Percentiles rank a stretch among this genome's conserved stretches.
Evolutionary conservation across 306 rosid species (phyloP).

Genomic region (Cercis canadensis): DNA sequence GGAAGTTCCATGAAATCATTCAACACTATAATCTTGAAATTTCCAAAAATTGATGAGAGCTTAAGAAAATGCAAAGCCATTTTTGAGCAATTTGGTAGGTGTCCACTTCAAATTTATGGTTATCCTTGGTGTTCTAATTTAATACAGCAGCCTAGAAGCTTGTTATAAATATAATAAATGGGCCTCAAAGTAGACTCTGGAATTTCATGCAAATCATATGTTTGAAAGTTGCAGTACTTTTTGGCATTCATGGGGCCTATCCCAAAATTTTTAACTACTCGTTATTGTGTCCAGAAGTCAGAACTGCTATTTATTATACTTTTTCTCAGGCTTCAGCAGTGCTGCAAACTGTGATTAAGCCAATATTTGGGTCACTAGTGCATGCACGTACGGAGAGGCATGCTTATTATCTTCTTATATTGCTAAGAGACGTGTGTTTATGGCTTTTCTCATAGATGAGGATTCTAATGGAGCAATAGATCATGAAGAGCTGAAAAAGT

Average conservation of each 20-base stretch:
- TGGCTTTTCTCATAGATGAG: conserved; percentile 64
- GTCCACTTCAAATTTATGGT: conserved; percentile 28
- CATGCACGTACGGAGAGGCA: conserved; percentile 13
- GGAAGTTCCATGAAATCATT: conserved; percentile 81
- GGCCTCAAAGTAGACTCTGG: background rate
- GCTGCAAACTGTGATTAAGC: conserved; percentile 17
- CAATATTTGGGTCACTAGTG: background rate
- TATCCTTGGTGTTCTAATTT: conserved; percentile 14
- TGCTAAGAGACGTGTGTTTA: conserved; percentile 30
- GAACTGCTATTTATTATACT: conserved; percentile 13
- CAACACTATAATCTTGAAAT: conserved; percentile 82
- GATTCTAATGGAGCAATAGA: conserved; percentile 88
- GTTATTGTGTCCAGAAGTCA: conserved; percentile 4
- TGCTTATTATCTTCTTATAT: conserved; percentile 9
- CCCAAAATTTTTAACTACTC: background rate
- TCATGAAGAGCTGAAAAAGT: conserved; percentile 70
- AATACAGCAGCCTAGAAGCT: conserved; percentile 8
- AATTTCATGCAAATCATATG: background rate
- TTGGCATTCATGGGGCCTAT: background rate
- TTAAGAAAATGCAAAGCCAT: conserved; percentile 79
- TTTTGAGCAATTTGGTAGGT: conserved; percentile 84
- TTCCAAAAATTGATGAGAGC: conserved; percentile 90
- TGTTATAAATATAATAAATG: conserved; percentile 16
- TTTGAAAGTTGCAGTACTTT: background rate
- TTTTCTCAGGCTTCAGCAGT: conserved; percentile 13